These are phyloP conservation scores for Psilocybe mexicana DNA, from an alignment of 1,284 basidiomycete species.

Conservation along the genomic window DNA sequence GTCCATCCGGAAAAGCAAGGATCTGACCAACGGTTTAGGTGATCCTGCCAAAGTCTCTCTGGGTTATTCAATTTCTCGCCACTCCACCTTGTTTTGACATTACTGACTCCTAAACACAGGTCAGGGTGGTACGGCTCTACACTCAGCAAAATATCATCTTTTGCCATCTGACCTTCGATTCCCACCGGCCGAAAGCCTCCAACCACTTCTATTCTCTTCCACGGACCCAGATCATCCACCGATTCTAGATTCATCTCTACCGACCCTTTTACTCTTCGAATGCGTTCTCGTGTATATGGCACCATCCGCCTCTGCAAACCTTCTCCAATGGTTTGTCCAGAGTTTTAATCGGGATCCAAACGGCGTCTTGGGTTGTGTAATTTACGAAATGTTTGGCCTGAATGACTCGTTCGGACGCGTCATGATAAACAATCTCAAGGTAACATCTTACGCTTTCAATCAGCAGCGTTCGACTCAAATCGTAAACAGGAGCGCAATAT, in stretches of 20 bases:
- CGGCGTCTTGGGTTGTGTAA: constrained; percentile 53
- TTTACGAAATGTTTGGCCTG: constrained; percentile 92
- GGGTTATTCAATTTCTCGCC: constrained; percentile 34
- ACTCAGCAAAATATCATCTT: constrained; percentile 70
- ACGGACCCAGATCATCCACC: constrained; percentile 24
- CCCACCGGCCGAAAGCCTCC: constrained; percentile 45
- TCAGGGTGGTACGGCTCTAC: constrained; percentile 70
- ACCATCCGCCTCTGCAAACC: constrained; percentile 52
- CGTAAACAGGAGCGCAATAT: constrained; percentile 66
- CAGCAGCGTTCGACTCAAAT: background rate
- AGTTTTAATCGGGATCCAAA: constrained; percentile 41
- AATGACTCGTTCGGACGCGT: constrained; percentile 84
- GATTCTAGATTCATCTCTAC: constrained; percentile 63
- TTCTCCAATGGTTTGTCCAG: constrained; percentile 78
- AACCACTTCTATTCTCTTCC: constrained; percentile 33
- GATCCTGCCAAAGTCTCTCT: constrained; percentile 42
- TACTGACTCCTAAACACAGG: constrained; percentile 35
- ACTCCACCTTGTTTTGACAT: background rate
- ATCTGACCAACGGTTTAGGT: constrained; percentile 58
- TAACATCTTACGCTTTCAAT: constrained; percentile 28
- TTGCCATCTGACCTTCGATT: constrained; percentile 75
- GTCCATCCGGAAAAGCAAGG: constrained; percentile 72
- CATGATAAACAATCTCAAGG: constrained; percentile 85
- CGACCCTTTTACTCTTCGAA: constrained; percentile 87
- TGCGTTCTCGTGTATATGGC: constrained; percentile 91